Evolutionary conservation across 2,329 filamentous ascomycete species (phyloP), one percentile per base, ranked within the genome.

Genomic region (Trichoderma sp.): DNA sequence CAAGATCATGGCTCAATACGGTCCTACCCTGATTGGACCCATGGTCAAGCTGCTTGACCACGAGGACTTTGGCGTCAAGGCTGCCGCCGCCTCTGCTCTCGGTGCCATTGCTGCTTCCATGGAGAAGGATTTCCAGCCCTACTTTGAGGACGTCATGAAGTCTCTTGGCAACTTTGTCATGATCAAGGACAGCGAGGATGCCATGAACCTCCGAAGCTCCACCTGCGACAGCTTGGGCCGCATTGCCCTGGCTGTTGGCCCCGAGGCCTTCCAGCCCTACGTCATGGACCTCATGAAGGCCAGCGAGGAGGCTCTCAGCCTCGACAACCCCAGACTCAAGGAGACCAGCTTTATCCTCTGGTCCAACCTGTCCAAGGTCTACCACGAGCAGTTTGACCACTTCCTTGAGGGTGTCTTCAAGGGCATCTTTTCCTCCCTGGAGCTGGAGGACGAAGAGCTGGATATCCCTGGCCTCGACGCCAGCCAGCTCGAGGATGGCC

Each of bases 291-390:
- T 98, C 72, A 97, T 99, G 93, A 88, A 91, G 77, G 92, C 95
- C 15, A 97, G 93, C 75, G 95, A 98, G 82, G 95, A 98, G 82
- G 95, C 93, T 70, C 87, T 98, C 2, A 87, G 92, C 76, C 90
- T 99, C 3, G 95, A 94, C 76, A 95, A 98, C 83, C 93, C 95
- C 55, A 90, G 95, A 71, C 90, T 98, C 66, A 93, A 94, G 82
- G 96, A 99, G 85, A 98, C 94, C 73, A 97, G 94, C 80, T 99
- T 97, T 84, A 97, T 98, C 74, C 88, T 99, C 69, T 99, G 96
- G 95, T 94, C 93, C 75, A 94, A 93, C 53, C 90, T 99, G 79
- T 92, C 95, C 74, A 97, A 97, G 85, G 94, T 98, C 11, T 98
- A 98, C 82, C 91, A 92, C 77, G 92, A 93, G 78, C 87, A 94